Base-by-base conservation (phyloP, 352 stramenopile genomes). In the Phytophthora multivora region DNA sequence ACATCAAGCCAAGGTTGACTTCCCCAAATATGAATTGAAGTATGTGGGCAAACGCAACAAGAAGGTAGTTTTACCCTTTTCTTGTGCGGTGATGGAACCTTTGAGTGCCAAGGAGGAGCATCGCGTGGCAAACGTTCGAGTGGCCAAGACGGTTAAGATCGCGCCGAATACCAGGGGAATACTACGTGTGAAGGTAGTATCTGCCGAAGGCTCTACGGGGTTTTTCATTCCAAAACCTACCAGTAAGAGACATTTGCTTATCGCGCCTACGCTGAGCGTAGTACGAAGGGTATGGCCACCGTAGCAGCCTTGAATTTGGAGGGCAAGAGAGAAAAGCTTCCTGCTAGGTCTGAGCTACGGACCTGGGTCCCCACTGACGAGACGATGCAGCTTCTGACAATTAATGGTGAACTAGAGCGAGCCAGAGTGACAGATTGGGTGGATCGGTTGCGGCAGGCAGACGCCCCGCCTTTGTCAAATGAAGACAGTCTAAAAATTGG, bases 301-400 rank as follows among this genome's bases (percentile, higher is more conserved):
- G 50, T 70, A 0, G 42, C 51, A 5, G 31, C 67, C 4, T 8
- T 74, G 16, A 73, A 62, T n/a, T 13, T 73, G 0, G 25, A 58
- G 6, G 66, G 59, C 2, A 43, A 3, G 12, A 15, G 38, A 3
- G 38, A 43, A 23, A 43, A 18, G 25, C 11, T 43, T 13, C 16
- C 38, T 23, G 38, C 38, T 23, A 15, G 38, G 12, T 1, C 13
- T 12, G 38, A 18, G 8, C 16, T 43, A 5, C n/a, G 38, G 0
- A 43, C 38, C 0, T 43, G n/a, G 38, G 25, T 43, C 12, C 38
- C 38, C 10, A 18, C 15, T 5, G 11, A 18, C 6, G n/a, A 43
- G 0, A 18, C 5, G 1, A 43, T 43, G 38, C 8, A 26, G 38
- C 8, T 43, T 4, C 16, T 43, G 8, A 8, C 5, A 2, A 12